phyloP scores from a whole-genome alignment of 2,329 filamentous ascomycete genomes.

The Lanzia echinophila region DNA sequence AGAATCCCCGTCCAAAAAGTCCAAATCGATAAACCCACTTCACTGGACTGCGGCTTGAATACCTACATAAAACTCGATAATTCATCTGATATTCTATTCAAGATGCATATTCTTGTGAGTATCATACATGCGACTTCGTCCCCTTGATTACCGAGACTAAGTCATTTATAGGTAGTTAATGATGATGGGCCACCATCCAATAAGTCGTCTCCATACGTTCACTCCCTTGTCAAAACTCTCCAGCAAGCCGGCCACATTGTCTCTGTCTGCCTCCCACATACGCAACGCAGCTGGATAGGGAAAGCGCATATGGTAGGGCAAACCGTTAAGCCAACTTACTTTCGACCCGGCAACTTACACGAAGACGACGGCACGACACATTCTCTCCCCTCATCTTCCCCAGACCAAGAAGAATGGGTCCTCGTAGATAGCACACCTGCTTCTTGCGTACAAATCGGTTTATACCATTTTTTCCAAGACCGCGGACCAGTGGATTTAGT shows the following conservation, averaged over 20 bases:
- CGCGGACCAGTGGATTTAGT: slow-evolving; percentile 69
- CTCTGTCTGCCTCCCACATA: slow-evolving; percentile 84
- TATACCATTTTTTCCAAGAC: slow-evolving; percentile 72
- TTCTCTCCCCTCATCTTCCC: slow-evolving; percentile 44
- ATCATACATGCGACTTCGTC: background rate
- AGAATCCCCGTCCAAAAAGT: slow-evolving; percentile 7
- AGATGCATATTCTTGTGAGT: slow-evolving; percentile 47
- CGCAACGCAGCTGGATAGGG: slow-evolving; percentile 94
- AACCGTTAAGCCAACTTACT: slow-evolving; percentile 78
- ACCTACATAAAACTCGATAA: background rate
- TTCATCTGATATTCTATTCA: slow-evolving; percentile 5
- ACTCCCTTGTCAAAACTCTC: slow-evolving; percentile 64
- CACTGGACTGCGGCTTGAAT: background rate
- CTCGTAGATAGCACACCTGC: slow-evolving; percentile 76
- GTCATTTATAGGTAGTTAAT: slow-evolving; percentile 49
- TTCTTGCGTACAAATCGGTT: slow-evolving; percentile 73
- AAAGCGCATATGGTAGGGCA: slow-evolving; percentile 96
- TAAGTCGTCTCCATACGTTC: slow-evolving; percentile 73
- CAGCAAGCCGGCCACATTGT: slow-evolving; percentile 75
- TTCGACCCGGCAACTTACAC: slow-evolving; percentile 57
- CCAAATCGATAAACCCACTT: background rate
- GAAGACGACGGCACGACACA: slow-evolving; percentile 63
- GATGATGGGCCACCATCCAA: slow-evolving; percentile 76
- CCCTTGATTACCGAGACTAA: slow-evolving; percentile 3
- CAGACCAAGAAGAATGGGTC: slow-evolving; percentile 67